Conservation (phyloP, 176 grass and related monocot species). For the Sorghum bicolor region DNA sequence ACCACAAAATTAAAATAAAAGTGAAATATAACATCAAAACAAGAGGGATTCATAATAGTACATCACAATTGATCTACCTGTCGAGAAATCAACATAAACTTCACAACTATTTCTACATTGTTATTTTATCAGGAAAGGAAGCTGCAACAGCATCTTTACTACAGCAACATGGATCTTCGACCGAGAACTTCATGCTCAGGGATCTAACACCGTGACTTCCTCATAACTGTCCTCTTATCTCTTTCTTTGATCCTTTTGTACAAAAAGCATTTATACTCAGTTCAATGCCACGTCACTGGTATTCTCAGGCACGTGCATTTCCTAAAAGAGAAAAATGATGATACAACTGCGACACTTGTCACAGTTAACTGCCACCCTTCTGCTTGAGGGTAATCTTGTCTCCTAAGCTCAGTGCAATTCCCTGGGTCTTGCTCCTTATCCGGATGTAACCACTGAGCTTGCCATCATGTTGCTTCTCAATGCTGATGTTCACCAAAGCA, state of each 20-base stretch:
- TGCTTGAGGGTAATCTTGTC: slow-evolving; percentile 92
- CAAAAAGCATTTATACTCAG: slow-evolving; percentile 30
- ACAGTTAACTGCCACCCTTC: slow-evolving; percentile 60
- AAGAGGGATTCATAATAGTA: slow-evolving; percentile 17
- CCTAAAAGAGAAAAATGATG: slow-evolving; percentile 5
- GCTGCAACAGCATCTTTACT: background rate
- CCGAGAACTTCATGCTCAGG: background rate
- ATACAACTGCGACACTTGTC: background rate
- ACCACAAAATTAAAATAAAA: background rate
- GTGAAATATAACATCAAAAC: background rate
- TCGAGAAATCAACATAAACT: slow-evolving; percentile 22
- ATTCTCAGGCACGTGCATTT: slow-evolving; percentile 8
- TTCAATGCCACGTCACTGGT: slow-evolving; percentile 5
- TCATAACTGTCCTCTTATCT: slow-evolving; percentile 7
- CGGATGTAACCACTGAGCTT: slow-evolving; percentile 79
- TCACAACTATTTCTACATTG: slow-evolving; percentile 35
- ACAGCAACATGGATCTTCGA: background rate
- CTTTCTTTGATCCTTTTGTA: slow-evolving; percentile 41
- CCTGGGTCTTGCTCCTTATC: slow-evolving; percentile 84
- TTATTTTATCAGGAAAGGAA: slow-evolving; percentile 28
- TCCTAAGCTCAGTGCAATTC: slow-evolving; percentile 79
- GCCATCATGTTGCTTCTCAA: slow-evolving; percentile 68
- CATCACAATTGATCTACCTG: slow-evolving; percentile 23
- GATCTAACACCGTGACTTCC: slow-evolving; percentile 12
- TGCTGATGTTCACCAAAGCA: slow-evolving; percentile 78